These are phyloP conservation scores for Saitoella complicata DNA, from an alignment of 805 yeast species.

Conservation along the genomic window DNA sequence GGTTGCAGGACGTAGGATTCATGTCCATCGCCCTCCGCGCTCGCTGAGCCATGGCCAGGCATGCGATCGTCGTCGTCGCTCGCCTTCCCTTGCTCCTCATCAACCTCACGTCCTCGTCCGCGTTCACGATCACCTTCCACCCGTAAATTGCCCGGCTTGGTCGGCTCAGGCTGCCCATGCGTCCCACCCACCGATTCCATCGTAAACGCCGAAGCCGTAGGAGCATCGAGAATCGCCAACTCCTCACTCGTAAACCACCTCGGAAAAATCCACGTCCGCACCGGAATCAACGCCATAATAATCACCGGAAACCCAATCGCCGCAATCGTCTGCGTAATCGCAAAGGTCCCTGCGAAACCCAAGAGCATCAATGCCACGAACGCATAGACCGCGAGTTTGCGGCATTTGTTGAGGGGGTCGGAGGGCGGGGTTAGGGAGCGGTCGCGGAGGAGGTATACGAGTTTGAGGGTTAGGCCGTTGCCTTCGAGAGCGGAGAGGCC, in stretches of 20 bases:
- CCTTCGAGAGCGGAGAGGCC: constrained; percentile 54
- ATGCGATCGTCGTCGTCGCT: no score
- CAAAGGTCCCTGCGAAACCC: constrained; percentile 69
- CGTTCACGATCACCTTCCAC: no score
- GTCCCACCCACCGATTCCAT: constrained; percentile 13
- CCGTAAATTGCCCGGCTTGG: no score
- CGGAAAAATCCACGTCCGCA: constrained; percentile 50
- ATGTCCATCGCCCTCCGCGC: no score
- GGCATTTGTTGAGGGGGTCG: constrained; percentile 22
- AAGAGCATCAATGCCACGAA: constrained; percentile 44
- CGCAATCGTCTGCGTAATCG: constrained; percentile 69
- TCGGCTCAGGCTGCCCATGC: no score
- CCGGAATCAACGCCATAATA: constrained; percentile 45
- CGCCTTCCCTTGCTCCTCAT: no score
- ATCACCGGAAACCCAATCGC: constrained; percentile 93
- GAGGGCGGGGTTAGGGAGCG: constrained; percentile 23
- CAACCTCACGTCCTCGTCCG: no score
- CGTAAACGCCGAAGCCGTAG: constrained; percentile 27
- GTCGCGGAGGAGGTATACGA: constrained; percentile 51
- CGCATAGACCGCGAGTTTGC: constrained; percentile 27
- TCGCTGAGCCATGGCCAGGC: no score
- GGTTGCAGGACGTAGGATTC: no score
- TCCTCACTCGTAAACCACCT: constrained; percentile 44
- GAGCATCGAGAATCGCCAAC: constrained; percentile 46
- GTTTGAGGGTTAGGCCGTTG: constrained; percentile 45